Evolutionary conservation across 2,329 filamentous ascomycete species (phyloP), one percentile per base, ranked within the genome.

Genomic region (Alternaria rosae): DNA sequence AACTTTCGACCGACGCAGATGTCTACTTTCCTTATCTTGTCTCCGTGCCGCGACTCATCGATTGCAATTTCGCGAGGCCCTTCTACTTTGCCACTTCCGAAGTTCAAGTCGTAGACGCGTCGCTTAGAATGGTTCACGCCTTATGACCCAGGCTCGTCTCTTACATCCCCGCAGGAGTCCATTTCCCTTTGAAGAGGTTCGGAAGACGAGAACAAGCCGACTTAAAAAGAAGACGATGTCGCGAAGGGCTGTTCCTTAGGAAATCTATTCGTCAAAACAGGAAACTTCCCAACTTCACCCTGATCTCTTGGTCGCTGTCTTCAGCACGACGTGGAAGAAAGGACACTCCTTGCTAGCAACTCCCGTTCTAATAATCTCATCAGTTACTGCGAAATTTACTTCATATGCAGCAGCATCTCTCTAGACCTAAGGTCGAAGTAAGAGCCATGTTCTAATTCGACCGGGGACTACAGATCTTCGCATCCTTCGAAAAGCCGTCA

Each of bases 21-120:
- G 21, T 38, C 7, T 7, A 28, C 5, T 50, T 48, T 35, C 26
- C 44, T 38, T 32, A 50, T 30, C 5, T 13, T 41, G 45, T 47
- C 26, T 47, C 25, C 30, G 9, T 21, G 30, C 47, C 47, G 47
- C 30, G 47, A 38, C 20, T 51, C 47, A 35, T 23, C 47, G 11
- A 20, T 35, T 11, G 13, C 2, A 15, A 9, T 15, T 8, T 35
- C 17, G 15, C 44, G 6, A 17, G 6, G 1, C 13, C 21, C 15
- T 45, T 26, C 9, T 10, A 5, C 32, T n/a, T 38, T 38, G 32
- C 32, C 15, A 7, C n/a, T 38, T 1, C 8, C 8, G 15, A n/a
- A 5, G 7, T n/a, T 25, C 23, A 8, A 8, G 23, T 25, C 8
- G 23, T 25, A 25, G 23, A 25, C 23, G 23, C 23, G 6, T 25